phyloP scores from a whole-genome alignment of 148 eudicot species.

The Rhododendron molle region DNA sequence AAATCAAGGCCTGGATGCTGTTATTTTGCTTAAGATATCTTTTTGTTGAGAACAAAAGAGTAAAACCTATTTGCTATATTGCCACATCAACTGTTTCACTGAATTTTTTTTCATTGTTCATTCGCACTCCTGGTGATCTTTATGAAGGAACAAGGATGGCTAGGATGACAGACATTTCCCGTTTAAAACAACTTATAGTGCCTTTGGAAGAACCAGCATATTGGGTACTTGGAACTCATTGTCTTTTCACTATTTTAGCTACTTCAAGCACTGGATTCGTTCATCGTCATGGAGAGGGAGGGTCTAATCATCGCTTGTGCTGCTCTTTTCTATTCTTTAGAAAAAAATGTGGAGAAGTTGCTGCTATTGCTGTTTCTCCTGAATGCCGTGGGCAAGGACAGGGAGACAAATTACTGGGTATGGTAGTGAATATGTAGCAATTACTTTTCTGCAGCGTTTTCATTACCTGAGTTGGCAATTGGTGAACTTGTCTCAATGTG shows the following conservation, averaged over 20 bases:
- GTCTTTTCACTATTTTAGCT: conserved; percentile 39
- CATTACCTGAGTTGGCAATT: not conserved
- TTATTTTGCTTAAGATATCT: not conserved
- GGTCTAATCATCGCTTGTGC: conserved; percentile 93
- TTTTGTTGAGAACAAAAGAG: not conserved
- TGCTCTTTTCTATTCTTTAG: conserved; percentile 70
- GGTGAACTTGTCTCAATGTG: not conserved
- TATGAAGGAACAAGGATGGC: conserved; percentile 96
- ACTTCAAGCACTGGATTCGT: conserved; percentile 51
- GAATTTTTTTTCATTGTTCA: not conserved
- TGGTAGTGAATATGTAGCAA: not conserved
- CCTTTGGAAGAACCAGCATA: conserved; percentile 84
- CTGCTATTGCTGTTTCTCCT: conserved; percentile 94
- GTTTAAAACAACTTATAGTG: conserved; percentile 57
- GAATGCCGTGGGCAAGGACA: conserved; percentile 97
- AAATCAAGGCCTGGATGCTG: not conserved
- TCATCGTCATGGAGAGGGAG: conserved; percentile 88
- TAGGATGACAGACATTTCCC: conserved; percentile 53
- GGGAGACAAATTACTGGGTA: conserved; percentile 95
- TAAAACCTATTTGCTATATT: not conserved
- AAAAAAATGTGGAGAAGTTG: conserved; percentile 91
- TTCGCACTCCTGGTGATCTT: conserved; percentile 52
- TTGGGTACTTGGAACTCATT: conserved; percentile 21
- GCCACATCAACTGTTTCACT: not conserved
- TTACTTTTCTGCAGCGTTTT: not conserved